Evolutionary conservation across 1,284 basidiomycete species (phyloP).

Genomic region (Irpex sp.): DNA sequence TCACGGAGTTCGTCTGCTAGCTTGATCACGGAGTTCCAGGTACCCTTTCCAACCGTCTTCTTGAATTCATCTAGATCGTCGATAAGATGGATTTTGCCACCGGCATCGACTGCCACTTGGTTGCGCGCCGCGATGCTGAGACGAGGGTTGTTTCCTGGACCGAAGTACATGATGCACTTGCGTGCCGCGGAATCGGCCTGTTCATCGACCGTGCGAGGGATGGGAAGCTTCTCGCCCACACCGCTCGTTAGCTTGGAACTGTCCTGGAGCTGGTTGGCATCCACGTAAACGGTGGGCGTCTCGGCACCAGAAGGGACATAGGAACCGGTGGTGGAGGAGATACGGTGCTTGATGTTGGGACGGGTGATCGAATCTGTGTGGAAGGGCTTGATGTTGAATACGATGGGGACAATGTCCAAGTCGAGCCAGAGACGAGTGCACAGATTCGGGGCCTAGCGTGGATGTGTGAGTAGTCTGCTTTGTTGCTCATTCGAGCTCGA

Average conservation of each 20-base stretch:
- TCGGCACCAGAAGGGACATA: slow-evolving; percentile 70
- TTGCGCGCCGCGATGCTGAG: slow-evolving; percentile 75
- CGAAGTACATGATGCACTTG: slow-evolving; percentile 78
- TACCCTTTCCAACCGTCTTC: slow-evolving; percentile 62
- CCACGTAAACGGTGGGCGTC: slow-evolving; percentile 65
- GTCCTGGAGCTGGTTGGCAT: slow-evolving; percentile 43
- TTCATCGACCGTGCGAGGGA: slow-evolving; percentile 73
- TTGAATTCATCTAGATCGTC: slow-evolving; percentile 73
- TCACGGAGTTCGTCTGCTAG: slow-evolving; percentile 78
- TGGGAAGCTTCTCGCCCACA: slow-evolving; percentile 58
- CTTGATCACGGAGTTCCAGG: slow-evolving; percentile 76
- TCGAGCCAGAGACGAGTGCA: slow-evolving; percentile 77
- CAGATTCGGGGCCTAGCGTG: slow-evolving; percentile 59
- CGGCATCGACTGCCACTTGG: slow-evolving; percentile 77
- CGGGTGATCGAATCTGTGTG: slow-evolving; percentile 73
- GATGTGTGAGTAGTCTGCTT: neutral
- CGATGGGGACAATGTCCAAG: slow-evolving; percentile 73
- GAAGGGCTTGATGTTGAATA: slow-evolving; percentile 80
- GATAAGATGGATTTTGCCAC: slow-evolving; percentile 74
- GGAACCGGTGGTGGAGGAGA: slow-evolving; percentile 71
- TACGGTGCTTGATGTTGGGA: slow-evolving; percentile 73
- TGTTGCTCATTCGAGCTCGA: neutral
- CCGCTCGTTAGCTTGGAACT: slow-evolving; percentile 38
- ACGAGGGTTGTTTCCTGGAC: slow-evolving; percentile 76
- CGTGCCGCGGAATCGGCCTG: slow-evolving; percentile 81